Conservation (phyloP, 2,329 filamentous ascomycete species). For the Alternaria ventricosa region DNA sequence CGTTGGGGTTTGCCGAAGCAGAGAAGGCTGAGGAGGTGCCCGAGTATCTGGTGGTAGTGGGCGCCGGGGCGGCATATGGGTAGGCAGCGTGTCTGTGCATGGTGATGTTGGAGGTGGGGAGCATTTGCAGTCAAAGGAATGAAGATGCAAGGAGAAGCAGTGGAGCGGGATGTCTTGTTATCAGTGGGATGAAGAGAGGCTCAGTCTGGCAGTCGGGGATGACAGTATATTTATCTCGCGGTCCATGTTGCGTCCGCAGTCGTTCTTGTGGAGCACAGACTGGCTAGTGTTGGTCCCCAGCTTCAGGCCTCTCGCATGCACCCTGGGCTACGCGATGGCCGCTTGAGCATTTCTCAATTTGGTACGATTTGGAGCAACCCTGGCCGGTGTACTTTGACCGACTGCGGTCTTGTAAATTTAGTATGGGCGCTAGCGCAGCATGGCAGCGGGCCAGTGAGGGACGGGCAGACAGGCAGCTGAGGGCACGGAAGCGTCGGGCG, state of each 20-base stretch:
- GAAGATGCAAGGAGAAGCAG: constrained; percentile 17
- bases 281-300: constrained; percentile 37
- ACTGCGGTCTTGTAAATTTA: constrained; percentile 41
- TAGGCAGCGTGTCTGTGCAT: constrained; percentile 56
- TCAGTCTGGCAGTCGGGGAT: constrained; percentile 31
- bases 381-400: constrained; percentile 32
- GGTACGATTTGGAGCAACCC: constrained; percentile 31
- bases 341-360: constrained; percentile 33
- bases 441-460: constrained; percentile 37
- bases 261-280: constrained; percentile 37
- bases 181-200: constrained; percentile 31
- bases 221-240: constrained; percentile 41
- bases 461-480: constrained; percentile 26
- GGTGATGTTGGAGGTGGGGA: constrained; percentile 24
- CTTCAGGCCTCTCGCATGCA: constrained; percentile 39
- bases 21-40: constrained; percentile 94
- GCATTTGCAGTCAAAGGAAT: constrained; percentile 32
- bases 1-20: constrained; percentile 90
- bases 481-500: constrained; percentile 31
- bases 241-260: constrained; percentile 32
- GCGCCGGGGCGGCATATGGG: constrained; percentile 49
- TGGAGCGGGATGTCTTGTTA: constrained; percentile 19
- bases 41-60: constrained; percentile 66
- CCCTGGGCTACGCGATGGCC: constrained; percentile 30
- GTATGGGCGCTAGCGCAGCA: constrained; percentile 36